A percentile compares a stretch with the other conserved stretches of the same genome.
Evolutionary conservation across 495 filamentous ascomycete genomes (phyloP).

Genomic region (Annulohypoxylon stygium): DNA sequence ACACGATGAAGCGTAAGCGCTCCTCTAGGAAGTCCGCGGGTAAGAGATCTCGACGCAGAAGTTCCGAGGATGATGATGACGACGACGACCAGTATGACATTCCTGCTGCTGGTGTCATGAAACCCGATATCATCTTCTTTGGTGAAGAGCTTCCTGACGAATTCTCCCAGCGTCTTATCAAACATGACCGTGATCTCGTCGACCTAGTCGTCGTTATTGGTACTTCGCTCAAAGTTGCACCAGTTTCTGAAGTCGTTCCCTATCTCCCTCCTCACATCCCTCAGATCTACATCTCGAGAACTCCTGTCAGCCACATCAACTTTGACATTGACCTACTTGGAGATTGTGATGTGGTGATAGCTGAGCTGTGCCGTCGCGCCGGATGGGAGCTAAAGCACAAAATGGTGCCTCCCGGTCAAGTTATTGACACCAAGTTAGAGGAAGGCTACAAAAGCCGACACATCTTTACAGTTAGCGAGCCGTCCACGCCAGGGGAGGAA

Average conservation of each 20-base stretch:
- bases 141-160: constrained; percentile 87
- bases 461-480: constrained; percentile 60
- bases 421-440: constrained; percentile 67
- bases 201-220: constrained; percentile 98
- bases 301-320: constrained; percentile 86
- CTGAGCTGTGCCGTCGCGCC: constrained; percentile 85
- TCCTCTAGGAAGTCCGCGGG: constrained; percentile 71
- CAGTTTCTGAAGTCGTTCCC: constrained; percentile 90
- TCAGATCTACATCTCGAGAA: constrained; percentile 93
- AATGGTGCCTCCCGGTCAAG: constrained; percentile 80
- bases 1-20: constrained; percentile 77
- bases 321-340: constrained; percentile 97
- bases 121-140: constrained; percentile 99
- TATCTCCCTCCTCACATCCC: constrained; percentile 83
- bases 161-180: constrained; percentile 83
- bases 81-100: constrained; percentile 78
- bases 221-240: constrained; percentile 95
- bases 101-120: constrained; percentile 89
- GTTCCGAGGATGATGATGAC: constrained; percentile 59
- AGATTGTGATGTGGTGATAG: constrained; percentile 91
- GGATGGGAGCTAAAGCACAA: constrained; percentile 91
- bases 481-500: background rate
- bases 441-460: constrained; percentile 77
- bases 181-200: constrained; percentile 81
- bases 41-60: constrained; percentile 74